Base-by-base conservation (phyloP, 139 green algal species). In the Spirogloea muscicola region DNA sequence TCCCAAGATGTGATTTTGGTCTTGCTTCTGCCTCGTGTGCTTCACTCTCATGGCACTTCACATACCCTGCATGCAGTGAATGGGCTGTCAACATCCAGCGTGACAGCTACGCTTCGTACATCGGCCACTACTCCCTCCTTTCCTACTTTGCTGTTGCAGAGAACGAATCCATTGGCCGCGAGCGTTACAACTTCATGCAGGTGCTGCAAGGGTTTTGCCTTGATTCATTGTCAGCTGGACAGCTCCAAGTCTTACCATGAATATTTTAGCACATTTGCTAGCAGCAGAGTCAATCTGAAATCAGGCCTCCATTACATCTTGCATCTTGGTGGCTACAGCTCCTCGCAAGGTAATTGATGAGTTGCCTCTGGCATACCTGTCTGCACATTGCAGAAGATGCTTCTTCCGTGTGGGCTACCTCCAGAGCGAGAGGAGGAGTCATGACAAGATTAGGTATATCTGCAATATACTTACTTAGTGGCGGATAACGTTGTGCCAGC, bases 51-150 rank as follows among this genome's bases (percentile, higher is more conserved):
- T n/a, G n/a, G n/a, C n/a, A n/a, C n/a, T n/a, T n/a, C n/a, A n/a
- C n/a, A n/a, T n/a, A n/a, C n/a, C n/a, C n/a, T n/a, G n/a, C n/a
- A 21, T 76, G 49, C 33, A 72, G 51, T 57, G 94, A 98, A 86
- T 99, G 94, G 94, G 86, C 89, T 2, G 72, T 97, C 3, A 98
- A 97, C 84, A 93, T 98, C 9, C 93, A 98, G 71, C 78, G 94
- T 0, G 94, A 99, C 85, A 97, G 90, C 74, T 96, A 96, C 64
- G 92, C 94, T 0, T 95, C 87, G 0, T 96, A 96, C 74, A 82
- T 97, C 0, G 94, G 94, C 3, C 91, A 97, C 64, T 88, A 95
- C 66, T 79, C 87, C 33, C 87, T 97, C 77, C 58, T 96, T 2
- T 58, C 82, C 0, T 98, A 98, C 85, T 94, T 96, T 61, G 87